Conservation (phyloP, 2,329 filamentous ascomycete genomes). For the Aureobasidium sp. region DNA sequence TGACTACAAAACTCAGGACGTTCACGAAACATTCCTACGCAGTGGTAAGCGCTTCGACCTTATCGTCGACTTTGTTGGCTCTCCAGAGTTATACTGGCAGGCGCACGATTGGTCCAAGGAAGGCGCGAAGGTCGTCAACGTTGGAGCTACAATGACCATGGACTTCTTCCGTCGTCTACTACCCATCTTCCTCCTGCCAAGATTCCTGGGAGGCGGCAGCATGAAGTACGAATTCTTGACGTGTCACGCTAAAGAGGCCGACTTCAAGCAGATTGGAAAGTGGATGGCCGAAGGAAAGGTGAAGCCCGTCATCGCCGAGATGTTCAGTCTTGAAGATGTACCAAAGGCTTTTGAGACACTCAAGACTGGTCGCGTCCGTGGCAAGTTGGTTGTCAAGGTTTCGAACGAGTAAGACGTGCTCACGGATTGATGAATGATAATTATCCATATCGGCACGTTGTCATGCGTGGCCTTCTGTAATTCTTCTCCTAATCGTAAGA, state of each 20-base stretch:
- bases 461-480: background rate
- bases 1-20: conserved; percentile 49
- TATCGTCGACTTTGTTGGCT: conserved; percentile 53
- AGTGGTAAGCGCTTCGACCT: conserved; percentile 44
- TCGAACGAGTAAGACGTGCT: background rate
- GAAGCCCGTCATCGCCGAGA: conserved; percentile 48
- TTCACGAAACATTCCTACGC: conserved; percentile 40
- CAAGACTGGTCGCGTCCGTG: conserved; percentile 48
- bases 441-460: background rate
- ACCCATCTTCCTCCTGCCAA: conserved; percentile 38
- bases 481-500: background rate
- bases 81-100: conserved; percentile 47
- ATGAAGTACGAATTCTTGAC: conserved; percentile 36
- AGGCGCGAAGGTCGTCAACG: conserved; percentile 46
- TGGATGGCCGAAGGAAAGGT: conserved; percentile 55
- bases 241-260: conserved; percentile 32
- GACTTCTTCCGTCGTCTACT: conserved; percentile 27
- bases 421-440: background rate
- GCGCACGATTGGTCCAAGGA: conserved; percentile 45
- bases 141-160: conserved; percentile 36
- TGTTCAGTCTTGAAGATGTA: conserved; percentile 50
- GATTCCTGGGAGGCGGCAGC: conserved; percentile 46
- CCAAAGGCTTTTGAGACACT: conserved; percentile 52
- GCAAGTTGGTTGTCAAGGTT: conserved; percentile 49
- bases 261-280: conserved; percentile 44